A percentile compares a stretch with the other conserved stretches of the same genome.
Conservation (phyloP, 331 rosid genomes). For the Quercus lobata region DNA sequence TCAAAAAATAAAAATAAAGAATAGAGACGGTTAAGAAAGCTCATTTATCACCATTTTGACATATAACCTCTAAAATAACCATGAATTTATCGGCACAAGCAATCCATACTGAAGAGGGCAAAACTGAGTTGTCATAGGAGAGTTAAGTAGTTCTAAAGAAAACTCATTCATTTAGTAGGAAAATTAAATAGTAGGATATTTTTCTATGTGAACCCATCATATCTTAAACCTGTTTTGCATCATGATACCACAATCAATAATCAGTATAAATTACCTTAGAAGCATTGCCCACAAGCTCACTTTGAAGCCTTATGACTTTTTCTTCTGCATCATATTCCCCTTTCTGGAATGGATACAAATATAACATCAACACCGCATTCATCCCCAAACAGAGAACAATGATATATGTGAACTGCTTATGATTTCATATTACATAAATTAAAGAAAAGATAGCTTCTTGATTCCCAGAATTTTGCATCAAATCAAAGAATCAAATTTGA, state of each 20-base stretch:
- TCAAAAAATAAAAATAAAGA: neutral
- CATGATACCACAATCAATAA: too few relatives aligned
- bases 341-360: constrained; percentile 43
- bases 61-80: too few relatives aligned
- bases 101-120: too few relatives aligned
- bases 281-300: constrained; percentile 52
- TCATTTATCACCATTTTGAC: neutral
- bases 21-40: neutral
- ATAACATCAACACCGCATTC: neutral
- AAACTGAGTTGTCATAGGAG: too few relatives aligned
- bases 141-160: too few relatives aligned
- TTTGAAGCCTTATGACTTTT: constrained; percentile 67
- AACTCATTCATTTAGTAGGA: too few relatives aligned
- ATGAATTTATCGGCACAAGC: neutral
- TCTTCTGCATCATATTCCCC: constrained; percentile 61
- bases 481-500: neutral
- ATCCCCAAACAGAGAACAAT: constrained; percentile 1
- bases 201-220: too few relatives aligned
- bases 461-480: neutral
- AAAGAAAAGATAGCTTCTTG: neutral
- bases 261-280: too few relatives aligned
- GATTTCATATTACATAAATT: neutral
- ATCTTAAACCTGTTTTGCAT: too few relatives aligned
- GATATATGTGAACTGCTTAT: neutral
- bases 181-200: too few relatives aligned